Evolutionary conservation across 176 grass and related monocot genomes (phyloP), one percentile per base, ranked within the genome.

Genomic region (Oryza punctata): DNA sequence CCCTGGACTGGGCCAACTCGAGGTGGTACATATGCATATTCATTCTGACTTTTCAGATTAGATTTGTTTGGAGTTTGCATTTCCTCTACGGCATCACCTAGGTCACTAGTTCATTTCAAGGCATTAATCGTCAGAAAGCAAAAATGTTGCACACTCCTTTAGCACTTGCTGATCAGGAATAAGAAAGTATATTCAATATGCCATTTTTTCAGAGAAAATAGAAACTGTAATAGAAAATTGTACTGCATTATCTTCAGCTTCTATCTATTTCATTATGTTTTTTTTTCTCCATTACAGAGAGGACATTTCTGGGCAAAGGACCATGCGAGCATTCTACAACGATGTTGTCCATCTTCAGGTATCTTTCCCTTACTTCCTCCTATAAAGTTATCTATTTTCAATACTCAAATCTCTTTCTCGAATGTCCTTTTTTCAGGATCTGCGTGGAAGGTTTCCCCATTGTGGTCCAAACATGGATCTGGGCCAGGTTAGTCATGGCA

Each of bases 341-440:
- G 86, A 95, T 67, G 89, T 98, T 57, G 81, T 95, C 47, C 89
- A 26, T 13, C 95, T 98, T 82, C 91, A 94, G 94, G 91, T 97
- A 10, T 29, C 6, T 74, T 77, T 87, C 38, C 23, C 27, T 90
- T 41, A 23, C 5, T 47, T 8, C 38, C 38, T 75, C 11, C 47
- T 79, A 12, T 2, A 61, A 23, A 41, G 35, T 65, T 66, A 4
- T 33, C 6, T 13, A 9, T 14, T 83, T 44, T 1, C 5, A 7
- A 7, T 25, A 71, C 79, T 54, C 49, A 82, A 10, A 6, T 41
- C 14, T 81, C 78, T 28, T 82, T 66, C 40, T 63, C 49, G 5
- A 76, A 32, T 29, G 52, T 9, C 69, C 4, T 65, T 43, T 40
- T 82, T 79, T 87, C 81, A 92, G 75, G 85, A 84, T 84, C 24